Percentiles rank a stretch among this genome's conserved stretches.
Conservation (phyloP, 2,329 filamentous ascomycete species). For the Penicillium sp. region DNA sequence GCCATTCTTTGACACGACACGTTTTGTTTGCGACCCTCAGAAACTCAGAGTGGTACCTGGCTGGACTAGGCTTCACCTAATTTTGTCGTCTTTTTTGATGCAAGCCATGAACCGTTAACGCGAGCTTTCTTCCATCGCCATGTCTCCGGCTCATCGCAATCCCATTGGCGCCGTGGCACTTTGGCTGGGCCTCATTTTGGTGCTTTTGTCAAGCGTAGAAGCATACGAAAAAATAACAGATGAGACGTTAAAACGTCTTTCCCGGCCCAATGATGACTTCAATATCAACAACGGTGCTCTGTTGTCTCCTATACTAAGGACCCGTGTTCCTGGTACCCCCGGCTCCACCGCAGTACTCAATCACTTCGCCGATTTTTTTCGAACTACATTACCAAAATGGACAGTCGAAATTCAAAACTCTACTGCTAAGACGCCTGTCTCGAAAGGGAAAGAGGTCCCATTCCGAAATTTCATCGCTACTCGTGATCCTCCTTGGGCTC, state of each 20-base stretch:
- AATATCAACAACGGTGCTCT: constrained; percentile 71
- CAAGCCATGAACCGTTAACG: constrained; percentile 16
- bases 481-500: constrained; percentile 80
- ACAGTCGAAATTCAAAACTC: constrained; percentile 80
- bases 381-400: constrained; percentile 71
- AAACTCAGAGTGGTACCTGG: constrained; percentile 2
- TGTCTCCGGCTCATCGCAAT: constrained; percentile 31
- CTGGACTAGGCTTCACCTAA: constrained; percentile 8
- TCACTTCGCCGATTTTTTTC: constrained; percentile 84
- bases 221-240: constrained; percentile 67
- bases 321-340: constrained; percentile 81
- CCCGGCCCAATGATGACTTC: constrained; percentile 70
- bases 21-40: neutral
- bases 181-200: constrained; percentile 24
- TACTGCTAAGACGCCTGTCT: constrained; percentile 75
- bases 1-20: neutral
- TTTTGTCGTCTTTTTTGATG: neutral
- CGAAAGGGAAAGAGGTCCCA: constrained; percentile 65
- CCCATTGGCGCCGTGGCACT: constrained; percentile 26
- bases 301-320: constrained; percentile 78
- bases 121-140: constrained; percentile 15
- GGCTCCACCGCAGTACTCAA: constrained; percentile 68
- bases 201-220: constrained; percentile 22
- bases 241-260: constrained; percentile 66
- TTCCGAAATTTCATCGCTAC: constrained; percentile 85